Conservation (phyloP, 140 eudicot genomes). For the Flaveria floridana region DNA sequence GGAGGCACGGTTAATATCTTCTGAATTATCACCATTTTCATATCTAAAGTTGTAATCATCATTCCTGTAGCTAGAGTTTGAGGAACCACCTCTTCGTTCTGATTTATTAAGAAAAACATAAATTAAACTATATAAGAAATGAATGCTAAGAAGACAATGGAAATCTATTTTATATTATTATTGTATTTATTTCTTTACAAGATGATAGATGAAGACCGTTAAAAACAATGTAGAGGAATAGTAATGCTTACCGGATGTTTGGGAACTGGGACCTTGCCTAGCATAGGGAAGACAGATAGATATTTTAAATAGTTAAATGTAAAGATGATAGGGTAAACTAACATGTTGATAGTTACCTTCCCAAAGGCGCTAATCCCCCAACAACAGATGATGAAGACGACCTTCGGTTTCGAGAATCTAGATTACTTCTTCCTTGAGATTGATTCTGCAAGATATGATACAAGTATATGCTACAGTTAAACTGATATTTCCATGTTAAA, state of each 20-base stretch:
- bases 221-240: not conserved
- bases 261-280: conserved; percentile 68
- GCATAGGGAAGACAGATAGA: conserved; percentile 28
- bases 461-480: not conserved
- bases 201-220: not conserved
- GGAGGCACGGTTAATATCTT: conserved; percentile 71
- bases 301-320: conserved; percentile 26
- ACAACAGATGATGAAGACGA: conserved; percentile 86
- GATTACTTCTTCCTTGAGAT: conserved; percentile 70
- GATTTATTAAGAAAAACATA: not conserved
- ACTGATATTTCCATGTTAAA: not conserved
- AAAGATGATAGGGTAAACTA: not conserved
- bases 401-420: conserved; percentile 69
- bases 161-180: not conserved
- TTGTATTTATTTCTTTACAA: not conserved
- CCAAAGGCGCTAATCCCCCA: conserved; percentile 89
- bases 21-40: conserved; percentile 66
- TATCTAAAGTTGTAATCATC: conserved; percentile 94
- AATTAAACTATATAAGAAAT: not conserved
- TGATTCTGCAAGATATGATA: conserved; percentile 49
- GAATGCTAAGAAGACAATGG: not conserved
- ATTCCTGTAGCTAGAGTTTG: conserved; percentile 68
- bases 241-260: conserved; percentile 72
- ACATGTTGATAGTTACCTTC: conserved; percentile 53
- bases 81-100: conserved; percentile 85